phyloP scores from a whole-genome alignment of 306 rosid genomes.

The Cicer pinnatifidum region DNA sequence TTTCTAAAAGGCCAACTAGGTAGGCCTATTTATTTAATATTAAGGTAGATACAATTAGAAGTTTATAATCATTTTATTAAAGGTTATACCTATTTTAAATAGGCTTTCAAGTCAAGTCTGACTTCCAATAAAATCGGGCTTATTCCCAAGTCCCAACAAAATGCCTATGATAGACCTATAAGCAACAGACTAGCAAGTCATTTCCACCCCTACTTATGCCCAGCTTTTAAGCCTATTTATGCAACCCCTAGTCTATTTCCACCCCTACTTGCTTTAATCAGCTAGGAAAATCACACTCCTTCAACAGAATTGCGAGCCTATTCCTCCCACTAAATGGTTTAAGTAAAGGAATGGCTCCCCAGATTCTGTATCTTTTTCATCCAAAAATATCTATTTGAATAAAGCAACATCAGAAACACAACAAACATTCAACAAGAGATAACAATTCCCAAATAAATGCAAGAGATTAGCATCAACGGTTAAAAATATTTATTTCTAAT shows the following conservation, averaged over 20 bases:
- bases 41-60: neutral
- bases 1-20: conserved; percentile 10
- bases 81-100: neutral
- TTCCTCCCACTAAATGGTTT: conserved; percentile 18
- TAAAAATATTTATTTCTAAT: neutral
- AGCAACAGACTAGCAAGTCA: neutral
- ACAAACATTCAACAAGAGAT: conserved; percentile 21
- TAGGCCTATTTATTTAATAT: neutral
- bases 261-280: neutral
- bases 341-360: conserved; percentile 16
- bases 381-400: conserved; percentile 25
- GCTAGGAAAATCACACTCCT: neutral
- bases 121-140: neutral
- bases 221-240: neutral
- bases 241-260: neutral
- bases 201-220: no score
- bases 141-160: neutral
- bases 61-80: neutral
- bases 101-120: neutral
- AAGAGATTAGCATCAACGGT: conserved; percentile 27
- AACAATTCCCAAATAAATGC: conserved; percentile 15
- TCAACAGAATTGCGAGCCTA: neutral
- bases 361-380: neutral
- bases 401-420: conserved; percentile 18
- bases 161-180: neutral